Percentiles rank a stretch among this genome's conserved stretches.
These are phyloP conservation scores for Pichia sp. DNA, from an alignment of 1,139 yeast genomes.

Conservation along the genomic window DNA sequence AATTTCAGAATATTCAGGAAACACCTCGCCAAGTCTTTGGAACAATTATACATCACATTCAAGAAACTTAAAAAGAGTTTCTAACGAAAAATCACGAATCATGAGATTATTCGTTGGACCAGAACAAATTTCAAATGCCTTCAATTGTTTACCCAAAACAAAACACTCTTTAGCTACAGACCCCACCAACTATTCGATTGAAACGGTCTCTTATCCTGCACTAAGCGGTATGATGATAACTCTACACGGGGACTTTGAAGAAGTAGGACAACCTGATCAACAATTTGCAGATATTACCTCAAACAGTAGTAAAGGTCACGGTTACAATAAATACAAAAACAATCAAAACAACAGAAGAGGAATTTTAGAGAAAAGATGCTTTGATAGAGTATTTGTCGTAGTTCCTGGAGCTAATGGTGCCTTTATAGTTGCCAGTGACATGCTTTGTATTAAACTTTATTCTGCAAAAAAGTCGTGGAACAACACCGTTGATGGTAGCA, in stretches of 20 bases:
- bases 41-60: slow-evolving; percentile 66
- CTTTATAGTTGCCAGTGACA: slow-evolving; percentile 81
- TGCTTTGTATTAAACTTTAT: slow-evolving; percentile 62
- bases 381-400: slow-evolving; percentile 80
- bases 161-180: slow-evolving; percentile 62
- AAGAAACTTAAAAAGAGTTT: slow-evolving; percentile 69
- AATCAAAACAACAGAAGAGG: slow-evolving; percentile 30
- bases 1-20: slow-evolving; percentile 23
- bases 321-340: slow-evolving; percentile 10
- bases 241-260: slow-evolving; percentile 82
- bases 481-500: not conserved
- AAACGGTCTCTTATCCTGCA: slow-evolving; percentile 67
- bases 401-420: slow-evolving; percentile 67
- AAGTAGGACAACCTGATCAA: slow-evolving; percentile 38
- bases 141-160: slow-evolving; percentile 68
- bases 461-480: slow-evolving; percentile 60
- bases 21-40: slow-evolving; percentile 40
- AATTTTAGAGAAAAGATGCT: slow-evolving; percentile 62
- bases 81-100: slow-evolving; percentile 52
- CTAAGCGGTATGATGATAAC: slow-evolving; percentile 72
- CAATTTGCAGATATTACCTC: slow-evolving; percentile 18
- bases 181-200: slow-evolving; percentile 71
- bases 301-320: slow-evolving; percentile 20
- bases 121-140: slow-evolving; percentile 56
- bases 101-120: slow-evolving; percentile 67